Conservation (phyloP, 176 grass and related monocot genomes). For the Triticum urartu region DNA sequence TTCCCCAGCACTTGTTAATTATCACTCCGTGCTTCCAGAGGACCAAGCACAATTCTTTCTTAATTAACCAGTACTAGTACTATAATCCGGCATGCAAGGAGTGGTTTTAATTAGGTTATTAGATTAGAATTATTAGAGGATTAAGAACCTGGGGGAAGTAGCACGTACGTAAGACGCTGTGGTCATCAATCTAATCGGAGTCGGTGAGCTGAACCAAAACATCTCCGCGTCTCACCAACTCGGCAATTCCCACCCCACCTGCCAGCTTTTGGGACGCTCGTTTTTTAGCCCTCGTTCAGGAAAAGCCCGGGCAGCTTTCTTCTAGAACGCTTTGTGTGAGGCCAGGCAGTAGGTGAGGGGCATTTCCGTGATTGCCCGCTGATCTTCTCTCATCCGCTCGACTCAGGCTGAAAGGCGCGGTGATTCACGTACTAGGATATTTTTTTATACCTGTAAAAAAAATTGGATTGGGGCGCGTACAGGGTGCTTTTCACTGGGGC, state of each 20-base stretch:
- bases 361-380: conserved; percentile 31
- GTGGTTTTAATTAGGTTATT: background rate
- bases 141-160: conserved; percentile 1
- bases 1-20: background rate
- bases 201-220: conserved; percentile 64
- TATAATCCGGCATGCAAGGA: conserved; percentile 11
- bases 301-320: conserved; percentile 13
- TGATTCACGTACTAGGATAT: background rate
- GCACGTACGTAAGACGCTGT: background rate
- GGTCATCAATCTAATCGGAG: conserved; percentile 39
- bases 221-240: conserved; percentile 43
- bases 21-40: background rate
- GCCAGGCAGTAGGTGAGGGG: conserved; percentile 61
- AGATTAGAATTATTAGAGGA: background rate
- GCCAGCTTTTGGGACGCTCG: conserved; percentile 32
- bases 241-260: conserved; percentile 35
- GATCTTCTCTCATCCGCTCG: conserved; percentile 7
- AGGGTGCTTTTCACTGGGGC: background rate
- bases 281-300: conserved; percentile 18
- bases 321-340: conserved; percentile 30
- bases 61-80: background rate
- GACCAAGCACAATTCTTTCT: background rate
- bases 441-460: background rate
- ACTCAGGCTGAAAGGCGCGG: conserved; percentile 6
- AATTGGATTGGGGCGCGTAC: background rate